Conservation (phyloP, 768 basidiomycete species). For the Termitomyces sp. region DNA sequence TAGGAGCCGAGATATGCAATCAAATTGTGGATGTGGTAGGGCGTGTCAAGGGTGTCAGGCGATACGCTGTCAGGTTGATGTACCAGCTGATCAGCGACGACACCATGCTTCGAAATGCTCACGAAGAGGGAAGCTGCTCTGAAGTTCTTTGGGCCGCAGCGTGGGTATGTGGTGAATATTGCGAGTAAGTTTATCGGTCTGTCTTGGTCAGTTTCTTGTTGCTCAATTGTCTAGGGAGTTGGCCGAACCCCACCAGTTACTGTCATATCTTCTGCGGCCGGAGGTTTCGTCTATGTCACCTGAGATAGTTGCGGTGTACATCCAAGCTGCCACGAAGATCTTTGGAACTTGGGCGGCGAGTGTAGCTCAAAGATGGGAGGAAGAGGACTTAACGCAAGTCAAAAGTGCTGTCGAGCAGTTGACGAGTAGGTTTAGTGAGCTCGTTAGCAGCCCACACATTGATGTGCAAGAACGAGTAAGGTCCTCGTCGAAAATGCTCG, state of each 20-base stretch:
- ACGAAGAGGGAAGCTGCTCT: constrained; percentile 68
- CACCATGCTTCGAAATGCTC: constrained; percentile 58
- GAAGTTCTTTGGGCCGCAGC: constrained; percentile 92
- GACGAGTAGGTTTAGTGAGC: constrained; percentile 49
- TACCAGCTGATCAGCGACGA: constrained; percentile 78
- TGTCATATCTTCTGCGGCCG: constrained; percentile 64
- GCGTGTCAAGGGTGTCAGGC: constrained; percentile 69
- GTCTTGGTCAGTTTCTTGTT: background rate
- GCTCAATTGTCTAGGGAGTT: constrained; percentile 50
- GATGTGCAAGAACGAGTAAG: constrained; percentile 90
- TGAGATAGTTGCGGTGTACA: constrained; percentile 70
- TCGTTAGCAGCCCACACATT: constrained; percentile 60
- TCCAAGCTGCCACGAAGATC: constrained; percentile 81
- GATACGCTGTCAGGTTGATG: constrained; percentile 82
- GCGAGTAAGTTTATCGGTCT: constrained; percentile 51
- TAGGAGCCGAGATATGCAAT: constrained; percentile 74
- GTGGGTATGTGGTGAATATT: constrained; percentile 95
- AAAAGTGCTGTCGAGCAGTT: constrained; percentile 60
- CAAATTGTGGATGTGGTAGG: constrained; percentile 85
- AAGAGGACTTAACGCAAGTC: constrained; percentile 61
- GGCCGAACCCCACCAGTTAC: constrained; percentile 67
- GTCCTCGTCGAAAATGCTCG: background rate
- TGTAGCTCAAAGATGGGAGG: constrained; percentile 71
- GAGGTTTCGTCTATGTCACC: constrained; percentile 50
- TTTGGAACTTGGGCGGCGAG: constrained; percentile 84